Conservation (phyloP, 73 alveolate genomes). For the Tetrahymena borealis region DNA sequence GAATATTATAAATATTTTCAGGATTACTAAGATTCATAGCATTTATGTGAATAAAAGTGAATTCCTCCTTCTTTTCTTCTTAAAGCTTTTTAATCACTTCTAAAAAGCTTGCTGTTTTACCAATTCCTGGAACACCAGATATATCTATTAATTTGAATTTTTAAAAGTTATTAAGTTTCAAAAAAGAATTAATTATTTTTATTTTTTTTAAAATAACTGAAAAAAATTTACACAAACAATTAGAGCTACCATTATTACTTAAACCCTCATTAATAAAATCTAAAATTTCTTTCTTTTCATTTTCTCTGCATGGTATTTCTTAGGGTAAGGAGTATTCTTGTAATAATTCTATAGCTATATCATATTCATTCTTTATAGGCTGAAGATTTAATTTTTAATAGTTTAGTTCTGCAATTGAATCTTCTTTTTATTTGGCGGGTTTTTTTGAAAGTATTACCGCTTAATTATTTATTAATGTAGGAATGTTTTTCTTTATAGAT, state of each 20-base stretch:
- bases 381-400: background rate
- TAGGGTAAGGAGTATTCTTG: constrained; percentile 49
- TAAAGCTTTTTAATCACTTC: constrained; percentile 16
- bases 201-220: background rate
- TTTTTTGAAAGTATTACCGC: background rate
- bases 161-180: background rate
- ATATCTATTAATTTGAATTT: constrained; percentile 9
- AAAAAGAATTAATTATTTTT: background rate
- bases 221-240: constrained; percentile 35
- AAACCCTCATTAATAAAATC: constrained; percentile 55
- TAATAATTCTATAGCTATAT: background rate
- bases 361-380: background rate
- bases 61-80: constrained; percentile 1
- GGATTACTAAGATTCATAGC: constrained; percentile 46
- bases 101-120: constrained; percentile 56
- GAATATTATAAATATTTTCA: constrained; percentile 13
- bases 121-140: constrained; percentile 67
- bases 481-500: background rate
- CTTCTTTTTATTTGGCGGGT: background rate
- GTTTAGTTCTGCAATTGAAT: background rate
- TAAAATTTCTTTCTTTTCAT: constrained; percentile 49
- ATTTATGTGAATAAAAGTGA: constrained; percentile 25
- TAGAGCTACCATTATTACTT: constrained; percentile 36
- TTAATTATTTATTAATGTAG: background rate
- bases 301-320: constrained; percentile 70